Evolutionary conservation across 306 rosid species (phyloP), one percentile per base, ranked within the genome.

Genomic region (Quercus suber): DNA sequence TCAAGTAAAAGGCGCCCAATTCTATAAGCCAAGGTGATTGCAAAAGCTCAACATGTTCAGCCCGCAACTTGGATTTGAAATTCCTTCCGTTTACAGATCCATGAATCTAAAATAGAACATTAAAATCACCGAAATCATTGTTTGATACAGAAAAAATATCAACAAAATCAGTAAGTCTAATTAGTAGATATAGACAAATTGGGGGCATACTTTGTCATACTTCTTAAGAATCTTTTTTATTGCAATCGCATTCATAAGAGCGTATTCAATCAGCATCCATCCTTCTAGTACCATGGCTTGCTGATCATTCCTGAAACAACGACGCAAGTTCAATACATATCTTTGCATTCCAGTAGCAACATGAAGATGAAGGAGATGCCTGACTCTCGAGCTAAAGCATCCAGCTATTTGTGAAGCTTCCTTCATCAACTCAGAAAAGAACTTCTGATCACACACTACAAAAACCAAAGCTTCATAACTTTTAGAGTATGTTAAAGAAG

Each of bases 11-110:
- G 79, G 97, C 97, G 13, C 97, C 98, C 88, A 94, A 82, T 81
- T 94, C 97, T 83, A 94, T 80, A 13, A 94, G 92, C 97, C 97
- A 90, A 69, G 98, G 98, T 69, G 97, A 88, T 75, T 88, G 98
- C 82, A 94, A 85, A 83, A 94, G 93, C 80, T 94, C 94, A 53
- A 92, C 80, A 83, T 87, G 97, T 80, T 89, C 90, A 14, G 94
- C 86, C 18, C 68, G 92, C 94, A 94, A 76, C 83, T 81, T 94
- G 27, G 92, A 89, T 80, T 89, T 92, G 80, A 94, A 94, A 76
- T 86, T 82, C 85, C 84, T 80, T 69, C 97, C 97, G 35, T 87
- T 94, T 73, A 80, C 84, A 52, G 98, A 92, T 83, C 94, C 3
- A 59, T 59, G 65, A 59, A 59, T n/a, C 65, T 59, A 23, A 59